Conservation (phyloP, 306 rosid species). For the Aeschynomene evenia region DNA sequence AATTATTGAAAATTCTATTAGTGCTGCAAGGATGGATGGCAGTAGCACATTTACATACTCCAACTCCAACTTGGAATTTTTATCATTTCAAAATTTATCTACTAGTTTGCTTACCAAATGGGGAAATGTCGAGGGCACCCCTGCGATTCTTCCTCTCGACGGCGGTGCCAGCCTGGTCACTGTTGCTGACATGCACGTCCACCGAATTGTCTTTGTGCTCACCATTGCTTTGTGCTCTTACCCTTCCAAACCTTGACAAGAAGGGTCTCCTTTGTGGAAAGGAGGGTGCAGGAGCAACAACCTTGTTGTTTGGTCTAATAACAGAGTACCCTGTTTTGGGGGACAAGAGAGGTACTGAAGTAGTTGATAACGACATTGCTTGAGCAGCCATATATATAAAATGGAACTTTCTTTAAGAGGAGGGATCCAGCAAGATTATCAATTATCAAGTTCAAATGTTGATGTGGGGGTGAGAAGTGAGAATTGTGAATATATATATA, state of each 20-base stretch:
- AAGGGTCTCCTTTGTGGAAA: slow-evolving; percentile 29
- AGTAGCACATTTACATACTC: not conserved
- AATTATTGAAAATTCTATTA: not conserved
- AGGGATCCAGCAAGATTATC: too few relatives aligned
- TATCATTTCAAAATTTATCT: too few relatives aligned
- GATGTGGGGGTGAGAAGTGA: not conserved
- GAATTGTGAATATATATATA: slow-evolving; percentile 42
- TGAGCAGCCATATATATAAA: slow-evolving; percentile 63
- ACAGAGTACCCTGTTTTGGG: slow-evolving; percentile 34
- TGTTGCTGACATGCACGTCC: slow-evolving; percentile 51
- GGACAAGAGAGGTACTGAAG: slow-evolving; percentile 37
- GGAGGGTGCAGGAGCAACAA: slow-evolving; percentile 22
- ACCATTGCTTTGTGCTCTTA: slow-evolving; percentile 47
- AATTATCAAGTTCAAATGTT: not conserved
- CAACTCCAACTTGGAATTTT: not conserved
- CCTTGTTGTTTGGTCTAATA: not conserved
- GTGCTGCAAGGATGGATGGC: not conserved
- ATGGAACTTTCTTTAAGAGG: not conserved
- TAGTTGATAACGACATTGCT: slow-evolving; percentile 38
- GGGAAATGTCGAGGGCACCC: slow-evolving; percentile 50
- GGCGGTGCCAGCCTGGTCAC: slow-evolving; percentile 33
- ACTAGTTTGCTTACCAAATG: slow-evolving; percentile 78
- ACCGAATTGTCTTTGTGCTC: slow-evolving; percentile 53
- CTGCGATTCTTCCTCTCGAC: slow-evolving; percentile 53
- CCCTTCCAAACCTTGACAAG: slow-evolving; percentile 22